Base-by-base conservation (phyloP, 2,329 filamentous ascomycete genomes). In the Thermoascus crustaceus region DNA sequence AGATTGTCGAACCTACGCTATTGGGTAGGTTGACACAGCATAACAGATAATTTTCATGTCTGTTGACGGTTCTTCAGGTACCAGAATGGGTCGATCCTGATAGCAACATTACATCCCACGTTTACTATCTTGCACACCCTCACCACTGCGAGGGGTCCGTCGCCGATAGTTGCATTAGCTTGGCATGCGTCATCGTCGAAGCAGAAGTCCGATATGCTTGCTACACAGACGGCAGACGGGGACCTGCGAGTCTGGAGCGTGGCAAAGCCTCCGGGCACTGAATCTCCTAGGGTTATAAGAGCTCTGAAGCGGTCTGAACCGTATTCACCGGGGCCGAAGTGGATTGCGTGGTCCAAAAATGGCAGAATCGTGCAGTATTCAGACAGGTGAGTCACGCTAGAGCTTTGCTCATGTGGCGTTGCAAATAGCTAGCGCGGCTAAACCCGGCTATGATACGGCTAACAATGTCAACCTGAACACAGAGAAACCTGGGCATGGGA, bases 271-370 rank as follows among this genome's bases (percentile, higher is more conserved):
- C 81, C 57, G 72, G 79, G 57, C 62, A 74, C 49, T 31, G 83
- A 94, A 47, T 73, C 81, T 11, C 88, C 88, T 22, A 89, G 88
- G 53, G 83, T 95, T 5, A 93, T 96, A 40, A 75, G 91, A 43
- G 80, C 93, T 18, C 67, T 98, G 32, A 89, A 85, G 58, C 75
- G 84, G 49, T 79, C 79, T 5, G 87, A 94, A 42, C 79, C 79
- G 45, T 79, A 75, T 46, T 67, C 77, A 21, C 66, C 77, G 2
- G 86, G 86, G 1, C 82, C 85, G 23, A 94, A 94, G 57, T 98
- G 91, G 91, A 88, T 95, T 71, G 83, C 80, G 13, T 98, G 91
- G 91, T 96, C 91, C 0, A 96, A 95, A 65, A 96, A 94, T 66
- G 91, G 91, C 24, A 82, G 88, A 47, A 87, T 98, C 46, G 79